Base-by-base conservation (phyloP, 441 rosid species). In the Adansonia madagascariensis region DNA sequence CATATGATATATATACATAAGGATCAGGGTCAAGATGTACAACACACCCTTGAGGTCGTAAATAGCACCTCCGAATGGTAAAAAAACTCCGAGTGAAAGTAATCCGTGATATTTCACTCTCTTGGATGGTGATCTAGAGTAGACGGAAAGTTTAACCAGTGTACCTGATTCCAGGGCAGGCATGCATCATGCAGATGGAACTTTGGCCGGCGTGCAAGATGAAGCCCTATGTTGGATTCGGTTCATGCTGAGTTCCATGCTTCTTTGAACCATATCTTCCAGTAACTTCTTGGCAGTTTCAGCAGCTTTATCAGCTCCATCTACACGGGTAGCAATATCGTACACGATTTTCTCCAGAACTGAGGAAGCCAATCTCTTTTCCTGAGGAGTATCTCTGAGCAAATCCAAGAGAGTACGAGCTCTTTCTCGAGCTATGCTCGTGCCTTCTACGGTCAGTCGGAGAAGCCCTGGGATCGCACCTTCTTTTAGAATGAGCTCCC, bases 381-480 rank as follows among this genome's bases (percentile, higher is more conserved):
- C 91, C 41, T 79, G 78, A 75, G 91, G 94, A 44, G 87, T 83
- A 66, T 92, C 91, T 85, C 97, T 87, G 24, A 91, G 91, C 80
- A 92, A 82, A 82, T 89, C 93, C 70, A 92, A 71, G 59, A 92
- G 94, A 9, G 76, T 82, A 15, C 88, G 89, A 20, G 95, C 94
- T 83, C 90, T 85, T 77, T 86, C 95, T 83, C 82, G 92, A 61
- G 95, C 88, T 83, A 81, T 78, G 62, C 80, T 63, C 8, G 93
- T 91, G 49, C 97, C 97, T 66, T 92, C 95, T 17, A 85, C 95
- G 0, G 94, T 92, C 71, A 90, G 82, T 75, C 84, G 82, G 61
- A 92, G 87, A 75, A 92, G 97, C 78, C 97, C 97, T 0, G 94
- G 94, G 74, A 92, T 91, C 14, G 93, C 95, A 24, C 97, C 97